Evolutionary conservation across 768 basidiomycete genomes (phyloP), one percentile per base, ranked within the genome.

Genomic region (Myochromella boudieri): DNA sequence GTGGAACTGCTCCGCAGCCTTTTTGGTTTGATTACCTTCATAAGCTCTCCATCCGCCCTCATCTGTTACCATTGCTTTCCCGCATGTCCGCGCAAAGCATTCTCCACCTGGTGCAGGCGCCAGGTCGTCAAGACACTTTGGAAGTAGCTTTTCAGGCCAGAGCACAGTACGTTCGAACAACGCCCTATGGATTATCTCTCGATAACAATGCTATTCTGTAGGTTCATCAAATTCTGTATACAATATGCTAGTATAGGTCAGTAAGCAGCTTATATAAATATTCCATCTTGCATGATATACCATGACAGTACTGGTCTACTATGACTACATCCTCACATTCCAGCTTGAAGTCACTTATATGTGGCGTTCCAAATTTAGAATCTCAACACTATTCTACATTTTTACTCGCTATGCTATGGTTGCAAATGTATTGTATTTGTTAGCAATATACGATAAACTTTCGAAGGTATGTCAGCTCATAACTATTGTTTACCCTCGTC

Each of bases 261-360:
- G 34, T n/a, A 10, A 20, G 6, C 2, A 34, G 0, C 20, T n/a
- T 27, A 10, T 6, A 15, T 14, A 9, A 7, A 18, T 1, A 15
- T 24, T 15, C 17, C 1, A 6, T 12, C 33, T 15, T 9, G n/a
- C 20, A n/a, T 21, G 11, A n/a, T 6, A 6, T 15, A 17, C 24
- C 27, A 27, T 21, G 20, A 20, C 17, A 37, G 49, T 39, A 17
- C 11, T 41, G 29, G 25, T 50, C 5, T 45, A 42, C 33, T 64
- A 63, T 26, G 63, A 64, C 49, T 61, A 61, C 39, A n/a, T 48
- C 22, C 52, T 63, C n/a, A 64, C 57, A 7, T 55, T 64, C n/a
- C 49, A 32, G 43, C 28, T 43, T 21, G 63, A 66, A 39, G 53
- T 64, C 21, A 46, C 37, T n/a, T 51, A 59, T 21, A 56, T 66